Conservation (phyloP, 2,329 filamentous ascomycete species). For the Penicillium freii region DNA sequence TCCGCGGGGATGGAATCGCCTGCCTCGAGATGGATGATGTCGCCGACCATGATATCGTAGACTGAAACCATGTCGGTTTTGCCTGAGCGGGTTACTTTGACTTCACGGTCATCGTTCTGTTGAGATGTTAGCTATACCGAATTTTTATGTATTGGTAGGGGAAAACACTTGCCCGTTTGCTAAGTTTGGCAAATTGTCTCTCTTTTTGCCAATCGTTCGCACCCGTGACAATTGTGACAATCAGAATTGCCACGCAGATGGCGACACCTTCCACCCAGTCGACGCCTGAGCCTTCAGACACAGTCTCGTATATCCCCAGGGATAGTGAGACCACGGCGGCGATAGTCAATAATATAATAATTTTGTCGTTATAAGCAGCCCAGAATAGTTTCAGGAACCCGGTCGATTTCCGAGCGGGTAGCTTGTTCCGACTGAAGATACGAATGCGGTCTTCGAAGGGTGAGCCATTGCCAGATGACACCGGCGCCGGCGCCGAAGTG, state of each 20-base stretch:
- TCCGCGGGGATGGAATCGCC: constrained; percentile 71
- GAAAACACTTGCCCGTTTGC: constrained; percentile 43
- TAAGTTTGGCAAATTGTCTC: constrained; percentile 63
- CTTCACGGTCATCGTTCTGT: constrained; percentile 62
- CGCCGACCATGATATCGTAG: constrained; percentile 66
- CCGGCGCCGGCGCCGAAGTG: background rate
- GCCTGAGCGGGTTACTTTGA: constrained; percentile 66
- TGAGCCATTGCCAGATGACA: constrained; percentile 17
- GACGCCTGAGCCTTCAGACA: constrained; percentile 50
- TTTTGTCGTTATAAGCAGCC: constrained; percentile 71
- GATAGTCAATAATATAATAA: constrained; percentile 66
- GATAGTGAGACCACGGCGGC: constrained; percentile 68
- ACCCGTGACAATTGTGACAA: constrained; percentile 63
- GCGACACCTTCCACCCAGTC: constrained; percentile 69
- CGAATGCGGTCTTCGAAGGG: constrained; percentile 58
- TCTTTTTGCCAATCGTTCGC: constrained; percentile 69
- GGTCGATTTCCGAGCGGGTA: constrained; percentile 64
- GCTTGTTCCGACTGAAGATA: constrained; percentile 59
- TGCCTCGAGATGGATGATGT: constrained; percentile 66
- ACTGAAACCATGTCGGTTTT: constrained; percentile 63
- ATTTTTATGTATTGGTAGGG: background rate
- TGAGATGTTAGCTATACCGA: constrained; percentile 19
- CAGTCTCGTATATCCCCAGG: constrained; percentile 67
- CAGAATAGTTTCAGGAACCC: constrained; percentile 62
- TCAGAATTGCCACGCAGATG: constrained; percentile 63